Conservation (phyloP, 495 filamentous ascomycete genomes). For the Penicilliopsis zonata region DNA sequence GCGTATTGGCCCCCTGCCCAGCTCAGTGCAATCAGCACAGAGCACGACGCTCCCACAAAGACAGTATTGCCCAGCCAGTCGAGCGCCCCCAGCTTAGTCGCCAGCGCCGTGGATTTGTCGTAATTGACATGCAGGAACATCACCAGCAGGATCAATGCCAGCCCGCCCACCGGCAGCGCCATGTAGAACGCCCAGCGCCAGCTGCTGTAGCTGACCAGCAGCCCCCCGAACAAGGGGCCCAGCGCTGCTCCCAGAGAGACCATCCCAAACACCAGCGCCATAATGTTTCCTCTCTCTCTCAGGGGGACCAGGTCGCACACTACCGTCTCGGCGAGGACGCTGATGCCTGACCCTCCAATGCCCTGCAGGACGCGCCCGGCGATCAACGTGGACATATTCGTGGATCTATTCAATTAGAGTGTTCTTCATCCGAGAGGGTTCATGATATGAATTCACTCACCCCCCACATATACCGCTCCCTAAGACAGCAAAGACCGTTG, state of each 20-base stretch:
- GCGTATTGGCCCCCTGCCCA: conserved; percentile 38
- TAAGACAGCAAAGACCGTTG: conserved; percentile 25
- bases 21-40: conserved; percentile 36
- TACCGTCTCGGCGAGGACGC: conserved; percentile 18
- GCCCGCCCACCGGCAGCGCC: conserved; percentile 31
- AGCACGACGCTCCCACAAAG: conserved; percentile 28
- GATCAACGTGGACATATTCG: conserved; percentile 7
- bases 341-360: conserved; percentile 19
- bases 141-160: conserved; percentile 13
- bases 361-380: conserved; percentile 26
- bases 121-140: conserved; percentile 16
- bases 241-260: conserved; percentile 11
- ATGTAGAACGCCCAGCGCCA: conserved; percentile 26
- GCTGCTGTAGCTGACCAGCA: conserved; percentile 9
- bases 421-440: no score
- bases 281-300: conserved; percentile 15
- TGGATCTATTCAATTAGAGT: no score
- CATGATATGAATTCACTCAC: no score
- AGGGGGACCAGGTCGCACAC: conserved; percentile 20
- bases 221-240: conserved; percentile 18
- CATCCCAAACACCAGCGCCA: conserved; percentile 11
- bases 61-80: conserved; percentile 40
- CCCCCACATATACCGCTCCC: conserved; percentile 31
- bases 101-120: conserved; percentile 4
- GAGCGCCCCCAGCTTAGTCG: conserved; percentile 19